phyloP scores from a whole-genome alignment of 495 filamentous ascomycete species.

The Lasiosphaeris hirsuta region DNA sequence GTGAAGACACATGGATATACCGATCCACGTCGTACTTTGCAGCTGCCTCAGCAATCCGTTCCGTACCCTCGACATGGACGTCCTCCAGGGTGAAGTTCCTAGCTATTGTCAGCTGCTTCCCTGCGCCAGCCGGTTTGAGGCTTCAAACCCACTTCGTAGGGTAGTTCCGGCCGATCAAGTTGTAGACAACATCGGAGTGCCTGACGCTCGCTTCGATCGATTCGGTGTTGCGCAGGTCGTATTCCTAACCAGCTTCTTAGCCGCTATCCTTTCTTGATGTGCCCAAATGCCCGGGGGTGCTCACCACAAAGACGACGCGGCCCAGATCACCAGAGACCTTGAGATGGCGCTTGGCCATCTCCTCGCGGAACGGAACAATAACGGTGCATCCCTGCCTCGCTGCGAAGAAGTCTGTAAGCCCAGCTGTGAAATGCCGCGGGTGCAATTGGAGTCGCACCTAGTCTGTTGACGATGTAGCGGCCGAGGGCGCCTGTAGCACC shows the following conservation, averaged over 20 bases:
- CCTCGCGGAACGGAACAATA: constrained; percentile 89
- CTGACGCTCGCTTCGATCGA: constrained; percentile 95
- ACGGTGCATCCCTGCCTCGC: constrained; percentile 90
- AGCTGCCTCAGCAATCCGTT: constrained; percentile 90
- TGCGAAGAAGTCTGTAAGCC: constrained; percentile 45
- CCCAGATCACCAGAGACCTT: constrained; percentile 94
- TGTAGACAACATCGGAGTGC: constrained; percentile 97
- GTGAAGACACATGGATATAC: constrained; percentile 94
- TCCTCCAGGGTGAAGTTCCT: constrained; percentile 94
- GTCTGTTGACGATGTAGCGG: constrained; percentile 93
- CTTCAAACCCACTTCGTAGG: constrained; percentile 77
- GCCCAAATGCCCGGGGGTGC: not conserved
- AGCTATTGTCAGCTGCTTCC: constrained; percentile 26
- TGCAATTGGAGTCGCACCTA: constrained; percentile 59
- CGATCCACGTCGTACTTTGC: constrained; percentile 98
- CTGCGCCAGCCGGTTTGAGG: not conserved
- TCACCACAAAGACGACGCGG: constrained; percentile 77
- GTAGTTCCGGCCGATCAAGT: constrained; percentile 88
- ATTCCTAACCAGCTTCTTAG: constrained; percentile 60
- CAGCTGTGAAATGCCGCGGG: constrained; percentile 21
- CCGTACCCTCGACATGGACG: constrained; percentile 90
- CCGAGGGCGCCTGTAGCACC: constrained; percentile 95
- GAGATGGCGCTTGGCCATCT: constrained; percentile 95
- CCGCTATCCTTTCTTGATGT: constrained; percentile 3
- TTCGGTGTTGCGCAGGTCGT: constrained; percentile 89